Percentiles rank a stretch among this genome's conserved stretches.
Evolutionary conservation across 2,329 filamentous ascomycete species (phyloP).

Genomic region (Ciborinia camelliae): DNA sequence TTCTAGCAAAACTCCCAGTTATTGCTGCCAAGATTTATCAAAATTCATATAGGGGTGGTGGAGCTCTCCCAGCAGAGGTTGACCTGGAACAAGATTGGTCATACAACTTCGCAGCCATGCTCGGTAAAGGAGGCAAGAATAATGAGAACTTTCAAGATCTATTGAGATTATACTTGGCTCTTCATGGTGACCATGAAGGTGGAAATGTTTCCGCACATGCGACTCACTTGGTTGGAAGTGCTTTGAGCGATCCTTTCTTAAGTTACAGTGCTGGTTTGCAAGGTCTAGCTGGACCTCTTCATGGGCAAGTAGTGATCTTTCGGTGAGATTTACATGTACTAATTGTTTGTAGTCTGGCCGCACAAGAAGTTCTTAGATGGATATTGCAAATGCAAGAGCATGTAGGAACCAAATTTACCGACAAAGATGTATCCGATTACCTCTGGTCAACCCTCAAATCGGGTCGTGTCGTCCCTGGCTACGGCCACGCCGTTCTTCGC

Average conservation of each 20-base stretch:
- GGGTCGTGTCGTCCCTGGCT: constrained; percentile 86
- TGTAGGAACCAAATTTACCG: constrained; percentile 74
- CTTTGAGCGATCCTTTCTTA: constrained; percentile 90
- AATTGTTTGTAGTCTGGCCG: constrained; percentile 62
- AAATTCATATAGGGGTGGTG: constrained; percentile 76
- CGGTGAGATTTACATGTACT: constrained; percentile 3
- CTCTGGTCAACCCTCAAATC: constrained; percentile 92
- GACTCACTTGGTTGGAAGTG: constrained; percentile 91
- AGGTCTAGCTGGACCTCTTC: constrained; percentile 89
- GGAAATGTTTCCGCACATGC: constrained; percentile 96
- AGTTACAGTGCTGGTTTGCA: constrained; percentile 95
- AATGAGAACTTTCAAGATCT: constrained; percentile 95
- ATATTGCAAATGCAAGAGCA: constrained; percentile 91
- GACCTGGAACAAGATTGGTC: constrained; percentile 92
- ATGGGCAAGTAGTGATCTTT: constrained; percentile 55
- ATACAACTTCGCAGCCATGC: constrained; percentile 96
- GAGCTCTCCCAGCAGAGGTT: constrained; percentile 69
- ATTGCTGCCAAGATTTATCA: constrained; percentile 98
- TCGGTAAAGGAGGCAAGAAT: constrained; percentile 83
- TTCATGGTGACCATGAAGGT: constrained; percentile 97
- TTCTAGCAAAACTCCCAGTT: constrained; percentile 93
- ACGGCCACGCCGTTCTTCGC: constrained; percentile 91
- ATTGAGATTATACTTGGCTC: constrained; percentile 86
- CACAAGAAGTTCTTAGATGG: constrained; percentile 96
- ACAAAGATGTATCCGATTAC: constrained; percentile 81